Evolutionary conservation across 345 rosid species (phyloP).

Genomic region (Arabis alpina): DNA sequence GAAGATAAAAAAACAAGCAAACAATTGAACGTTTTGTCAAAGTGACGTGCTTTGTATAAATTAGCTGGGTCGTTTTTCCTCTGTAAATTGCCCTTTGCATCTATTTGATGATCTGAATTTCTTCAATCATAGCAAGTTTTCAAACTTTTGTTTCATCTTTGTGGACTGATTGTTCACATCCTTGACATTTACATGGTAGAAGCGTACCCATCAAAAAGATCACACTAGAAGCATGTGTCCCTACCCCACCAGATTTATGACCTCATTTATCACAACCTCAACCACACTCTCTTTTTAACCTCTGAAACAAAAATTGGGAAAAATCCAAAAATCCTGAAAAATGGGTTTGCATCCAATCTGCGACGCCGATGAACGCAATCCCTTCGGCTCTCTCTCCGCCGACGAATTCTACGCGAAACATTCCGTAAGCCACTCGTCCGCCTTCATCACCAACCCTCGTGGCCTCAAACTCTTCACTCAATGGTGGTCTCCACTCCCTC

Average conservation of each 20-base stretch:
- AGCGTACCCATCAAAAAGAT: conserved; percentile 16
- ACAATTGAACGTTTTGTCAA: no score
- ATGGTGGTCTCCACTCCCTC: conserved; percentile 84
- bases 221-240: conserved; percentile 24
- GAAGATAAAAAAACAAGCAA: no score
- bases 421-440: conserved; percentile 71
- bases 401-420: conserved; percentile 81
- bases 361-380: conserved; percentile 71
- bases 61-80: no score
- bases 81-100: no score
- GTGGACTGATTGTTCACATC: no score
- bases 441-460: conserved; percentile 78
- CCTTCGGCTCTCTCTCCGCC: conserved; percentile 69
- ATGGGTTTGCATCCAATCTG: conserved; percentile 71
- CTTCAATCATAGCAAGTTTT: no score
- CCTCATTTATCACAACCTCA: conserved; percentile 20
- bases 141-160: no score
- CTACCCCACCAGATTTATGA: conserved; percentile 22
- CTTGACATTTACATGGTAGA: neutral
- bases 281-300: conserved; percentile 10
- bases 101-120: no score
- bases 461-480: conserved; percentile 88
- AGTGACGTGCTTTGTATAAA: no score
- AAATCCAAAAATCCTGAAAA: neutral
- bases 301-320: neutral